Base-by-base conservation (phyloP, 176 grass and related monocot genomes). In the Lolium rigidum region DNA sequence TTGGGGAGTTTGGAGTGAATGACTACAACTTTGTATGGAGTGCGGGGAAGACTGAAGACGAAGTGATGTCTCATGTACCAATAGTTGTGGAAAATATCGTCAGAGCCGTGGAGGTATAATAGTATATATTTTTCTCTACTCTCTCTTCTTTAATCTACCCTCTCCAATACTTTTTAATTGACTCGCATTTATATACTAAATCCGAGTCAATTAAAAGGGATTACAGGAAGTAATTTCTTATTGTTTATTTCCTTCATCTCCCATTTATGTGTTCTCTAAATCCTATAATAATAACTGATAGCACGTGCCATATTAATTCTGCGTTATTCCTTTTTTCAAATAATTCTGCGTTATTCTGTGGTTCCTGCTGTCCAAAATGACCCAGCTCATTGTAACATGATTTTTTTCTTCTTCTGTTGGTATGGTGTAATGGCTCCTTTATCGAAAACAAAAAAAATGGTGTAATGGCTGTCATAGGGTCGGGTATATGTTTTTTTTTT, bases 1-100 rank as follows among this genome's bases (percentile, higher is more conserved):
- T 81, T 52, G 85, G 77, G 57, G 77, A 80, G 44, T 74, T 87
- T 18, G 52, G 85, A 24, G 44, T 87, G 26, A 87, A 74, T 10
- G 85, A 87, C 21, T 87, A 81, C 20, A 71, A 16, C 50, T 38
- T 74, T 41, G 0, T 72, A 25, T 60, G 56, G 51, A 15, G 10
- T 5, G 85, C 77, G 0, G 18, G 21, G 11, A 87, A 80, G 43
- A 14, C 54, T 6, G 6, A 50, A 24, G 2, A 62, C 0, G 52
- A 87, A 48, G 43, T 80, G 2, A 12, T 6, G 35, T 72, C 41
- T 7, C 49, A 10, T 11, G 77, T 81, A 35, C 66, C 85, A 16
- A 10, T 5, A 81, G 66, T 87, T 22, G 43, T 80, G 14, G 0
- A 72, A 59, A 49, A 26, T 9, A 61, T 74, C 22, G 41, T 26